These are phyloP conservation scores for Pseudodiploospora longispora DNA, from an alignment of 2,329 filamentous ascomycete genomes.

Conservation along the genomic window DNA sequence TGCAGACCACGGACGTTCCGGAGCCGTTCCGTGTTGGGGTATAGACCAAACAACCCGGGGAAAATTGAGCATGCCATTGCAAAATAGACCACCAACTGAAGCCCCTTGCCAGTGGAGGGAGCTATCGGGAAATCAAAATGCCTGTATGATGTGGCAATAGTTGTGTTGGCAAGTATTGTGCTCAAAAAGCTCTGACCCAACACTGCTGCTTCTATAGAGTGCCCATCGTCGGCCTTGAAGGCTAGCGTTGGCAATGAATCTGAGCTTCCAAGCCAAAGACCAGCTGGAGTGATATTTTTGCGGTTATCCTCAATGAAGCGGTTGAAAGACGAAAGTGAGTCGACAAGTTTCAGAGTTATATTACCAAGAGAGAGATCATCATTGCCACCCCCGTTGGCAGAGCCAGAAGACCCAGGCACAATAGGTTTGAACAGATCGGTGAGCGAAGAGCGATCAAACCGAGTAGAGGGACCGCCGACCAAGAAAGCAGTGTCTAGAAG, in stretches of 20 bases:
- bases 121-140: constrained; percentile 64
- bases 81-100: constrained; percentile 72
- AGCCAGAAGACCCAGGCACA: constrained; percentile 5
- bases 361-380: constrained; percentile 2
- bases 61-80: constrained; percentile 67
- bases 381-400: constrained; percentile 6
- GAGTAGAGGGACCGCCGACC: constrained; percentile 16
- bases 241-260: constrained; percentile 54
- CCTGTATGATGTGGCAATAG: constrained; percentile 61
- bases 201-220: constrained; percentile 41
- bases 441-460: constrained; percentile 8
- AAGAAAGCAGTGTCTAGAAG: constrained; percentile 13
- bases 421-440: constrained; percentile 9
- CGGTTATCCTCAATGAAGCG: constrained; percentile 53
- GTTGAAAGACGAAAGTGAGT: constrained; percentile 59
- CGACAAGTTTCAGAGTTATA: constrained; percentile 10
- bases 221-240: constrained; percentile 51
- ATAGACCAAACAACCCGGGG: constrained; percentile 75
- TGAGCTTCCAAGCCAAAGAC: constrained; percentile 60
- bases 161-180: constrained; percentile 52
- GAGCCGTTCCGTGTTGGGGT: constrained; percentile 69
- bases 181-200: constrained; percentile 55
- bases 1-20: constrained; percentile 70
- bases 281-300: constrained; percentile 63
- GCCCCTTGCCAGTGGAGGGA: constrained; percentile 56